Evolutionary conservation across 2,329 filamentous ascomycete genomes (phyloP), one percentile per base, ranked within the genome.

Genomic region (Microcera coccophila): DNA sequence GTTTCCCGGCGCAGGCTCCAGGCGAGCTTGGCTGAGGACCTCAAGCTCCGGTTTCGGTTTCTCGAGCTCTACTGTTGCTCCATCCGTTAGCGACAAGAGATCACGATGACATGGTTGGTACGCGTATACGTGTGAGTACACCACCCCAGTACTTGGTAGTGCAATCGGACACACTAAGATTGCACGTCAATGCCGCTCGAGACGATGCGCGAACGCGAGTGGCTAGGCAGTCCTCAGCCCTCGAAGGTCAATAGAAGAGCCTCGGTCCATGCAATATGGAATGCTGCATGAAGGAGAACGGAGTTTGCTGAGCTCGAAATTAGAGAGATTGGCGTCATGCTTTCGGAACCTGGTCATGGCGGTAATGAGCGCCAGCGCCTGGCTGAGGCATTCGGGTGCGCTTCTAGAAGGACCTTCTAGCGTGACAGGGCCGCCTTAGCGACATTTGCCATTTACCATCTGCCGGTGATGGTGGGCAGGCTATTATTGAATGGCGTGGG

Each of bases 401-500:
- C 52, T 57, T 58, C 55, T 58, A 58, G 55, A 58, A 58, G 51
- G 45, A 45, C 49, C 47, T 58, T 58, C 55, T 58, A 58, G 55
- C 55, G 55, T 22, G 45, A 38, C 52, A 48, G 51, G 53, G 48
- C 49, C 38, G 41, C 39, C 36, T 46, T 35, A 33, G 39, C 48
- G 50, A 54, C 33, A 15, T 16, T 9, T 15, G 10, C 9, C n/a
- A n/a, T n/a, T n/a, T 35, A n/a, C 20, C 33, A 35, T 35, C 15
- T 32, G 24, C 14, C 14, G 5, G 33, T 17, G 33, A 35, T 35
- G 16, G 33, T 19, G 33, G 33, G 15, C n/a, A n/a, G n/a, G n/a
- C n/a, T n/a, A n/a, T n/a, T n/a, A n/a, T n/a, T n/a, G n/a, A n/a
- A n/a, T n/a, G n/a, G n/a, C n/a, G n/a, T n/a, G n/a, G n/a, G n/a